Base-by-base conservation (phyloP, 345 rosid genomes). In the Boechera stricta region DNA sequence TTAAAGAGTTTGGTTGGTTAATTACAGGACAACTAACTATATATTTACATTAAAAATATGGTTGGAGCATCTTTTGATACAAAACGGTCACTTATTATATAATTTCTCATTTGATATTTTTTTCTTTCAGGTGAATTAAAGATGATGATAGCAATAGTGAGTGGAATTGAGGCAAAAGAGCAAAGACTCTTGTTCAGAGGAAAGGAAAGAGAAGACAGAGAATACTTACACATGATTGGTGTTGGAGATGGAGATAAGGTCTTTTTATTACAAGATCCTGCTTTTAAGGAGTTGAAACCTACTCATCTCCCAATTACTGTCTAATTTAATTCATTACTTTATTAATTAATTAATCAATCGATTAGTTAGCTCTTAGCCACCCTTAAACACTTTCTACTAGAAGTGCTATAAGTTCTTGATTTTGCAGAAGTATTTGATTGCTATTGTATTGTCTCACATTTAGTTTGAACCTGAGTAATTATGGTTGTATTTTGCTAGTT, bases 191-290 rank as follows among this genome's bases (percentile, higher is more conserved):
- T 92, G 65, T 94, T 85, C 92, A 90, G 80, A 83, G 98, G 98
- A 70, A 94, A 92, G 77, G 98, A 94, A 69, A 89, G 92, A 80
- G 98, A 89, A 57, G 95, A 90, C 67, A 29, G 55, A 8, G 98
- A 90, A 67, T 86, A 79, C 76, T 71, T 94, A 66, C 97, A 92
- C 95, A 94, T 94, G 98, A 86, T 87, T 39, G 98, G 98, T 3
- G 95, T 94, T 69, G 82, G 85, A 80, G 92, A 92, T 86, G 89
- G 87, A 65, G 92, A 90, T 80, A 92, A 92, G 60, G 85, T 94
- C 61, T 82, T 94, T 32, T 67, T 92, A 74, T 72, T 94, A 48
- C 84, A 94, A 77, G 97, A 92, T 86, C 98, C 97, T n/a, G 91
- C 93, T 7, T 83, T 86, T 55, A 88, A 86, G 79, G 97, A 92